Evolutionary conservation across 2,329 filamentous ascomycete genomes (phyloP), one percentile per base, ranked within the genome.

Genomic region (Rosellinia necatrix): DNA sequence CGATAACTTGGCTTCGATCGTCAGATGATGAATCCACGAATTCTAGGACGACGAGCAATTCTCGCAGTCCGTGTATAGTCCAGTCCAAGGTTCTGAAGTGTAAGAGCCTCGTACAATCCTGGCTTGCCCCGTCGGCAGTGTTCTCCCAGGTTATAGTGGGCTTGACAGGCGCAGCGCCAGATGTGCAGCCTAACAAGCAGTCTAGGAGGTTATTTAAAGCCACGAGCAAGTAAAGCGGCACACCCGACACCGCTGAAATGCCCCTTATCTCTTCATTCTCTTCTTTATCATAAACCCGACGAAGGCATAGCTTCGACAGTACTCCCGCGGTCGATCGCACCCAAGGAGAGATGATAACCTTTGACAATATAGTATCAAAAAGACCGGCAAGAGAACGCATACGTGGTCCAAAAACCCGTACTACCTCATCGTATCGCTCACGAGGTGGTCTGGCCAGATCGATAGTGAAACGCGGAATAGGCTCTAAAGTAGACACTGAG

Each of bases 171-270:
- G 66, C 68, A 0, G 72, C 74, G 3, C 73, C 73, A 41, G 82
- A 86, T 1, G 85, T 88, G 66, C 86, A 89, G 2, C 85, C 86
- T 71, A 89, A 79, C 30, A 89, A 73, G 4, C 82, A 71, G 63
- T 89, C 86, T 1, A 89, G 74, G 1, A 88, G 70, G 1, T 83
- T 81, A 62, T 89, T 89, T 62, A 87, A 78, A 2, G 79, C 79
- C 2, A 89, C 78, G 0, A 89, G 73, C 0, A 88, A 70, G 61
- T 85, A 83, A 67, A 88, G 73, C 1, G 81, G 75, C 3, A 88
- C 73, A 0, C 76, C 78, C 0, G 77, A 77, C 2, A 70, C 75
- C 22, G 72, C 67, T 22, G 78, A 76, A 30, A 89, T 84, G 0
- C 85, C 85, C 3, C 68, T 71, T n/a, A 89, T 69, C 67, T 89